These are phyloP conservation scores for Saccharomycopsis babjevae DNA, from an alignment of 805 yeast genomes.

Conservation along the genomic window DNA sequence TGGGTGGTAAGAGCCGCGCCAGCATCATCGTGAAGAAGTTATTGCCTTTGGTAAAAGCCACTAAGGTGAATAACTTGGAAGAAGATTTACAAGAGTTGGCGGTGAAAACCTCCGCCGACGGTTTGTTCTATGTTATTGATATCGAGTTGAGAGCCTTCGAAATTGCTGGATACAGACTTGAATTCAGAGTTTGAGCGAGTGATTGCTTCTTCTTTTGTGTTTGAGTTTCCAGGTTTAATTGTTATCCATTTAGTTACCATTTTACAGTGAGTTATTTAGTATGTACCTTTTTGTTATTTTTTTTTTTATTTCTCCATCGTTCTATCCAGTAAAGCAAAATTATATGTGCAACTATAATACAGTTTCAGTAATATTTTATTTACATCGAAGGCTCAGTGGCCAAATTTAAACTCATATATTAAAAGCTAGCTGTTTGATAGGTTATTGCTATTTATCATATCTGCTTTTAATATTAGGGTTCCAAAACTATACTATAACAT, in stretches of 20 bases:
- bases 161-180: constrained; percentile 39
- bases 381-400: no score
- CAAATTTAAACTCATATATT: no score
- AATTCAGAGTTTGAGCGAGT: constrained; percentile 17
- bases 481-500: no score
- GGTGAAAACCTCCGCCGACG: constrained; percentile 22
- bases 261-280: no score
- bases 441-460: no score
- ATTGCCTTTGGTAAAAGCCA: constrained; percentile 37
- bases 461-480: no score
- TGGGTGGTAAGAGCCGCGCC: constrained; percentile 70
- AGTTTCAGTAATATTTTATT: no score
- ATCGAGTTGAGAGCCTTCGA: constrained; percentile 66
- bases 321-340: no score
- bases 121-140: constrained; percentile 29
- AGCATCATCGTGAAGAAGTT: constrained; percentile 31
- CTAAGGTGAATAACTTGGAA: constrained; percentile 51
- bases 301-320: no score
- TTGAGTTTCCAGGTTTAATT: background rate
- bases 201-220: background rate
- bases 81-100: constrained; percentile 35
- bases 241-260: background rate
- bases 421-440: no score
- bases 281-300: background rate
- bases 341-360: no score